Percentiles rank a stretch among this genome's conserved stretches.
phyloP scores from a whole-genome alignment of 2,329 filamentous ascomycete genomes.

The Hypoxylon sp. region DNA sequence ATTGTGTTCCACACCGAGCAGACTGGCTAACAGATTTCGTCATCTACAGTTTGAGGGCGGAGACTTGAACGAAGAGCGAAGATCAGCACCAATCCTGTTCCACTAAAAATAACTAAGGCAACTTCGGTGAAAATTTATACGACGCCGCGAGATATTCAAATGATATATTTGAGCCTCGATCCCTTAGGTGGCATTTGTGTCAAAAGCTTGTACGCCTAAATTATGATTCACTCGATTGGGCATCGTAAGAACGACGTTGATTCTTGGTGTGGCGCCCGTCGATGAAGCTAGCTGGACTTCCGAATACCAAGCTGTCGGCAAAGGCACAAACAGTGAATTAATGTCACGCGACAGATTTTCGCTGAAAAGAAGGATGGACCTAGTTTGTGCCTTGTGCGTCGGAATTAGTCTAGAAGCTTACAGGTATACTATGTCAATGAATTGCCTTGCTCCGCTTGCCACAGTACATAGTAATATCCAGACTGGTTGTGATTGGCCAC shows the following conservation, averaged over 20 bases:
- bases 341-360: constrained; percentile 24
- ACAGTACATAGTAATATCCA: constrained; percentile 33
- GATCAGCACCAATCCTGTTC: constrained; percentile 45
- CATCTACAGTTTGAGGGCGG: constrained; percentile 50
- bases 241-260: not conserved
- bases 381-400: constrained; percentile 23
- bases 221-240: constrained; percentile 2
- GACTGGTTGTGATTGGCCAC: constrained; percentile 33
- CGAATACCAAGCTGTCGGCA: not conserved
- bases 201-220: not conserved
- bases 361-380: constrained; percentile 3
- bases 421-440: constrained; percentile 1
- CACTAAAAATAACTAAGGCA: constrained; percentile 41
- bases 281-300: constrained; percentile 5
- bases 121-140: not conserved
- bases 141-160: constrained; percentile 13
- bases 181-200: constrained; percentile 2
- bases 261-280: constrained; percentile 5
- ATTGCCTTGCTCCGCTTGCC: constrained; percentile 13
- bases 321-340: not conserved
- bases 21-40: constrained; percentile 34
- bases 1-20: not conserved
- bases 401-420: constrained; percentile 45
- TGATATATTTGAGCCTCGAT: constrained; percentile 11
- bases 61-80: constrained; percentile 41